These are phyloP conservation scores for Xylariomycetidae sp. DNA, from an alignment of 2,329 filamentous ascomycete species.

Conservation along the genomic window DNA sequence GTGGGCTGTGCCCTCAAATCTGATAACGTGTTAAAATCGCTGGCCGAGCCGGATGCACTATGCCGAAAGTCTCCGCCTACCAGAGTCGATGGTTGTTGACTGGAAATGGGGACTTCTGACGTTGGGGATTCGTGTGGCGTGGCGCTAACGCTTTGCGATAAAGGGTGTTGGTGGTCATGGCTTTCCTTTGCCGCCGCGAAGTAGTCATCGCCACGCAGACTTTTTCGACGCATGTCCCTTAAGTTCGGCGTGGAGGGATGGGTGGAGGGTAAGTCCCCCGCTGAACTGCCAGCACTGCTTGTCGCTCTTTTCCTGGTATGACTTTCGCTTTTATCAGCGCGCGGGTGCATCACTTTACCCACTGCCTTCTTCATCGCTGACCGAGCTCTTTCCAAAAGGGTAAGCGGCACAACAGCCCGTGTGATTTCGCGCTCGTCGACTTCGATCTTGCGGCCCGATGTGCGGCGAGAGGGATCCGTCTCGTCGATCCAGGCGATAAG, in stretches of 20 bases:
- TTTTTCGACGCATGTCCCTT: conserved; percentile 48
- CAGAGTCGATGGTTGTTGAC: conserved; percentile 33
- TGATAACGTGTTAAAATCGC: conserved; percentile 32
- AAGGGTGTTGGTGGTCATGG: conserved; percentile 72
- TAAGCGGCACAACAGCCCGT: conserved; percentile 82
- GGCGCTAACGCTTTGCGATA: conserved; percentile 67
- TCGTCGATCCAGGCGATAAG: conserved; percentile 83
- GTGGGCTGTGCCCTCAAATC: conserved; percentile 24
- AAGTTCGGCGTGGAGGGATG: conserved; percentile 45
- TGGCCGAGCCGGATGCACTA: conserved; percentile 27
- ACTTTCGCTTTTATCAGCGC: conserved; percentile 51
- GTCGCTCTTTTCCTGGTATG: conserved; percentile 48
- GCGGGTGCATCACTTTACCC: conserved; percentile 57
- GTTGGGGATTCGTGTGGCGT: conserved; percentile 51
- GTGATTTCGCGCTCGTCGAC: conserved; percentile 89
- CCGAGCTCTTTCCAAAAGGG: conserved; percentile 75
- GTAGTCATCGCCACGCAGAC: conserved; percentile 49
- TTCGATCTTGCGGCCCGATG: conserved; percentile 79
- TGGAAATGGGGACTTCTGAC: conserved; percentile 23
- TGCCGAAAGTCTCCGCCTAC: conserved; percentile 30
- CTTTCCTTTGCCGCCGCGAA: conserved; percentile 41
- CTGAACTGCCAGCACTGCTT: conserved; percentile 61
- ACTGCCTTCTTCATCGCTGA: conserved; percentile 68
- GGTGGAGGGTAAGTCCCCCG: conserved; percentile 45
- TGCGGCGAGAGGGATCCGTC: conserved; percentile 75